Percentiles rank a stretch among this genome's conserved stretches.
These are phyloP conservation scores for Phytophthora pini DNA, from an alignment of 352 stramenopile species.

Conservation along the genomic window DNA sequence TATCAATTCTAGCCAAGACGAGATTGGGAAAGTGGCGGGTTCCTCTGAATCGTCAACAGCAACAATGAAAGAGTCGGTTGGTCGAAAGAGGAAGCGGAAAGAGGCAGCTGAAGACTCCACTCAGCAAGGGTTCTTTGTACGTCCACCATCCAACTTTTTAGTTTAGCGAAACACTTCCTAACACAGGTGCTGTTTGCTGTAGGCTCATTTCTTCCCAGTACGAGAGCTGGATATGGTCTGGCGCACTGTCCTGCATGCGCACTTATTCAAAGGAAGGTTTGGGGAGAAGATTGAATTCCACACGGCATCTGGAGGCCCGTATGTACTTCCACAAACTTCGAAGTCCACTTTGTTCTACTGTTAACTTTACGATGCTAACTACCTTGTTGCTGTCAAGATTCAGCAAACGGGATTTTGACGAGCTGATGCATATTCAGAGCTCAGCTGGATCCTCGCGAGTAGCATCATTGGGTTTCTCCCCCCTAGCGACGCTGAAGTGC, in stretches of 20 bases:
- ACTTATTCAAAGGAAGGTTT: conserved; percentile 65
- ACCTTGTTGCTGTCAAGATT: conserved; percentile 38
- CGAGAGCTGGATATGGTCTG: conserved; percentile 67
- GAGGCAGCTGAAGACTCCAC: conserved; percentile 5
- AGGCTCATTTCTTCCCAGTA: conserved; percentile 67
- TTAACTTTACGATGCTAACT: no score
- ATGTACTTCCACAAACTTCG: conserved; percentile 19
- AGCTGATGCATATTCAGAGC: conserved; percentile 77
- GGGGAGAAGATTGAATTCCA: conserved; percentile 73
- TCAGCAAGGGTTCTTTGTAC: conserved; percentile 45
- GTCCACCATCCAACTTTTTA: conserved; percentile 4
- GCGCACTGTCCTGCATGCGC: conserved; percentile 66
- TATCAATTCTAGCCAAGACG: no score
- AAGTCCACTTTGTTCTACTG: no score
- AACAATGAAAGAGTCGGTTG: conserved; percentile 2
- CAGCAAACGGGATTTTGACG: conserved; percentile 74
- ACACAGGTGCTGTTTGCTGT: neutral
- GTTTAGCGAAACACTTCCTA: neutral
- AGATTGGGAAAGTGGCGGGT: no score
- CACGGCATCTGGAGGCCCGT: conserved; percentile 57
- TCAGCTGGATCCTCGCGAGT: conserved; percentile 45
- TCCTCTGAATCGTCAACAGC: no score
- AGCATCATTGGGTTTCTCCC: conserved; percentile 41
- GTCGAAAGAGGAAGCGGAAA: conserved; percentile 42
- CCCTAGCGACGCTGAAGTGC: conserved; percentile 62